Evolutionary conservation across 129 eudicot species (phyloP).

Genomic region (Arctium minus): DNA sequence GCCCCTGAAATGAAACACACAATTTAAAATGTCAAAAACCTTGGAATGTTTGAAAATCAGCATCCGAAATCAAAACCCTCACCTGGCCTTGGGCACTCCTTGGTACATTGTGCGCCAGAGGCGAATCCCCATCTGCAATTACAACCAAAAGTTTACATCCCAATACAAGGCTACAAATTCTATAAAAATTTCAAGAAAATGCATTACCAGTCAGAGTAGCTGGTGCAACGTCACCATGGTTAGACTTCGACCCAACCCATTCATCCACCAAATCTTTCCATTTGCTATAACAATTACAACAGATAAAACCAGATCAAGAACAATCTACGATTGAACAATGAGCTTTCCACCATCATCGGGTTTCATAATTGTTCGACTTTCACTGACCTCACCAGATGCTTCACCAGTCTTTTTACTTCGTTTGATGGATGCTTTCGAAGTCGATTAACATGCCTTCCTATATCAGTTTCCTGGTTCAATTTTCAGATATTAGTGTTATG

Average conservation of each 20-base stretch:
- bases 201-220: slow-evolving; percentile 55
- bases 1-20: slow-evolving; percentile 46
- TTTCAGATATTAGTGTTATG: neutral
- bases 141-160: neutral
- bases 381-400: slow-evolving; percentile 76
- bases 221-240: slow-evolving; percentile 39
- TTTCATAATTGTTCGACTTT: neutral
- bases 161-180: neutral
- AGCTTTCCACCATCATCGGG: neutral
- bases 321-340: neutral
- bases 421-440: slow-evolving; percentile 77
- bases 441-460: slow-evolving; percentile 83
- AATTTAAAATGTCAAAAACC: neutral
- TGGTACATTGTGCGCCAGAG: slow-evolving; percentile 43
- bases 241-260: slow-evolving; percentile 68
- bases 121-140: slow-evolving; percentile 79
- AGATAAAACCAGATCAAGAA: neutral
- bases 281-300: slow-evolving; percentile 44
- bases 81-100: slow-evolving; percentile 71
- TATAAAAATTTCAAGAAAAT: neutral
- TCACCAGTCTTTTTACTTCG: slow-evolving; percentile 73
- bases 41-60: neutral
- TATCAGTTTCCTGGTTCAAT: slow-evolving; percentile 70
- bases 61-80: slow-evolving; percentile 1
- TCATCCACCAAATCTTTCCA: slow-evolving; percentile 97